Base-by-base conservation (phyloP, 306 rosid genomes). In the Vigna nakashimae region DNA sequence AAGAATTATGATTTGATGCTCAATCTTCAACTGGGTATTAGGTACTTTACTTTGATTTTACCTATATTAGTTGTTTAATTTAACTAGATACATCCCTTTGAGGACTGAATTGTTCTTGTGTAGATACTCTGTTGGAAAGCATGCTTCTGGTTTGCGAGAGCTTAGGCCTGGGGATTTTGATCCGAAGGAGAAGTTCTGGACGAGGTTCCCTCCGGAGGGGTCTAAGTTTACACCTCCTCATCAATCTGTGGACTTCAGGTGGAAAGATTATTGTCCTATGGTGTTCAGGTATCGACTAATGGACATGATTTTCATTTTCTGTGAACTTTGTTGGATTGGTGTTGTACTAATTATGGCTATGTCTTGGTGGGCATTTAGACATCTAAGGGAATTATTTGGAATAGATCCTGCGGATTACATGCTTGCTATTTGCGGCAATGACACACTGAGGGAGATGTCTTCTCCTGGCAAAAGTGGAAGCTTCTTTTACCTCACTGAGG, bases 401-500 rank as follows among this genome's bases (percentile, higher is more conserved):
- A 84, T 87, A 82, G 90, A 87, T 84, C 85, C 85, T 3, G 87
- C 80, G 62, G 88, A 87, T 42, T 87, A 87, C 85, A 84, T 84
- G 88, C 87, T 84, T 45, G 85, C 90, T 76, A 87, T 87, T 49
- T 87, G 90, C 5, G 88, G 88, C 64, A 79, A 82, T 73, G 88
- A 84, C 42, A 78, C 86, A 0, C 81, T 82, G 7, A 79, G 87
- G 57, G 90, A 87, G 76, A 84, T 87, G 88, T 87, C 86, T 72
- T 87, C 90, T 20, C 90, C 88, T 15, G 90, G 90, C 15, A 87
- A 87, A 71, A 87, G 90, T 43, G 90, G 88, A 69, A 84, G 90
- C 79, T 73, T 82, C 73, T 87, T 87, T 85, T 82, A 87, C 85
- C 87, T 84, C 26, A 87, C 88, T 68, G 88, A 84, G 20, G 90